phyloP scores from a whole-genome alignment of 169 alveolate species.

The Eimeria maxima region DNA sequence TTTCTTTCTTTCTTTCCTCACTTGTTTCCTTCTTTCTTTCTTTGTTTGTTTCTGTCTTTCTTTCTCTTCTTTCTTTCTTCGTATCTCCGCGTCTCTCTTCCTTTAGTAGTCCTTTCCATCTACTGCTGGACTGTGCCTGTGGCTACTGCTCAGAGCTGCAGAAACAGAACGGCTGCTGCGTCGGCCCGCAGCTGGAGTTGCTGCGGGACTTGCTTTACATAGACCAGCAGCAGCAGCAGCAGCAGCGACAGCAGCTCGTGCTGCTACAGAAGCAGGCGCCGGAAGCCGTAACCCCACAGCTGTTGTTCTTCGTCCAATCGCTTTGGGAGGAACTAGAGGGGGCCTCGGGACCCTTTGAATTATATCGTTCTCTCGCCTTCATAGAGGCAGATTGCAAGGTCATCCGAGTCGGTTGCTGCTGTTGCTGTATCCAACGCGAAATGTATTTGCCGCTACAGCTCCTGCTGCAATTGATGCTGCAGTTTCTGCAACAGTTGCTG shows the following conservation, averaged over 20 bases:
- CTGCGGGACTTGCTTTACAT: constrained; percentile 70
- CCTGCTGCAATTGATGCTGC: neutral
- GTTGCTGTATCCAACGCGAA: neutral
- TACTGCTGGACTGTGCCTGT: neutral
- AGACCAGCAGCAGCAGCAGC: constrained; percentile 65
- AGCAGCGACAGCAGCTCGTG: constrained; percentile 54
- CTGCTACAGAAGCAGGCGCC: constrained; percentile 39
- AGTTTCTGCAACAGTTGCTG: neutral
- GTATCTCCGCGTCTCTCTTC: no score
- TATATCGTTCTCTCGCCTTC: constrained; percentile 68
- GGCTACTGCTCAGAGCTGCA: constrained; percentile 29
- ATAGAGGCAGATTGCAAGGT: constrained; percentile 81
- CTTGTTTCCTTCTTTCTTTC: no score
- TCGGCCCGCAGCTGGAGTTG: constrained; percentile 79
- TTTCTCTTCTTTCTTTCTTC: neutral
- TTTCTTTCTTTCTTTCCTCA: no score
- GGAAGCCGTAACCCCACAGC: constrained; percentile 73
- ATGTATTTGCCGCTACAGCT: neutral
- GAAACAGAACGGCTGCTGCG: constrained; percentile 68
- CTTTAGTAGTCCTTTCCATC: no score
- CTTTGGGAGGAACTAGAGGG: constrained; percentile 38
- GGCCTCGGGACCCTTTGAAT: constrained; percentile 5
- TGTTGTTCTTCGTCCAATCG: constrained; percentile 23
- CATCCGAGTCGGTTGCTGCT: constrained; percentile 16
- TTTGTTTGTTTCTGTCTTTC: neutral